Evolutionary conservation across 192 early-diverging fungal genomes (phyloP).

Genomic region (Umbelopsis isabellina): DNA sequence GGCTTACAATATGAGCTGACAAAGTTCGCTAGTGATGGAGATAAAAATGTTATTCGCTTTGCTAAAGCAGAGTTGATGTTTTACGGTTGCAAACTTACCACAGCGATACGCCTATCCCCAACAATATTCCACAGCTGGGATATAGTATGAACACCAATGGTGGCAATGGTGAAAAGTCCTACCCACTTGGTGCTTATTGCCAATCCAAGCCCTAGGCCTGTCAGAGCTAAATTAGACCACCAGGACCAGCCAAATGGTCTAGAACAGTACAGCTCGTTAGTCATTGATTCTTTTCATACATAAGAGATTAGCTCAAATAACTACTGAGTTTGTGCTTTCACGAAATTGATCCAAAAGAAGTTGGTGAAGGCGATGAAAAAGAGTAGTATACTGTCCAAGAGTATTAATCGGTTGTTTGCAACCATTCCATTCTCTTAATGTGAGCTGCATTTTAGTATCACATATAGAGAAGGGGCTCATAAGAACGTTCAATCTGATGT

Average conservation of each 20-base stretch:
- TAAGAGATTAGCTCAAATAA: not conserved
- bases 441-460: not conserved
- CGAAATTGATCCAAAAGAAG: constrained; percentile 86
- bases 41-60: too few relatives aligned
- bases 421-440: constrained; percentile 80
- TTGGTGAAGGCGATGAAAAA: constrained; percentile 79
- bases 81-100: not conserved
- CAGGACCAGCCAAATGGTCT: constrained; percentile 72
- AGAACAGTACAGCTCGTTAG: not conserved
- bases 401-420: constrained; percentile 87
- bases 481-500: not conserved
- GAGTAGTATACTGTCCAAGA: constrained; percentile 86
- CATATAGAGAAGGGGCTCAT: not conserved
- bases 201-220: constrained; percentile 79
- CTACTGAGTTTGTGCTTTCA: constrained; percentile 42
- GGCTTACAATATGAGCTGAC: constrained; percentile 74
- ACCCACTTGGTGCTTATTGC: constrained; percentile 90
- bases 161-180: constrained; percentile 88
- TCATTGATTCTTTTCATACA: not conserved
- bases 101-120: constrained; percentile 64
- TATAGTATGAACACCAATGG: constrained; percentile 81
- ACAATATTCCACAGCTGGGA: constrained; percentile 86
- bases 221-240: constrained; percentile 87
- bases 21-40: not conserved
- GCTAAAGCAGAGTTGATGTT: too few relatives aligned